These are phyloP conservation scores for Saussurea involucrata DNA, from an alignment of 129 eudicot genomes.

Conservation along the genomic window DNA sequence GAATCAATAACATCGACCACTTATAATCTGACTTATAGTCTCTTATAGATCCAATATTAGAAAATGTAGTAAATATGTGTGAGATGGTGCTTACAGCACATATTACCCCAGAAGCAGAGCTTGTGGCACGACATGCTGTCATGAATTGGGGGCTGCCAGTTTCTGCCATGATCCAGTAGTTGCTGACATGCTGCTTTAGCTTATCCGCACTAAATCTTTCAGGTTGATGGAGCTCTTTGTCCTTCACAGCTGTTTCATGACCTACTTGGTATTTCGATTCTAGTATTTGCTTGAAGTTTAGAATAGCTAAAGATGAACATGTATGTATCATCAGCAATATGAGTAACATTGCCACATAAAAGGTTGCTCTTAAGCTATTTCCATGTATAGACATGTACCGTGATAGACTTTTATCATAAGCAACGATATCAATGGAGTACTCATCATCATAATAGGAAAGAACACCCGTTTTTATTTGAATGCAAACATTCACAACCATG, in stretches of 20 bases:
- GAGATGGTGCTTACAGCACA: neutral
- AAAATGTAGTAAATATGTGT: too few relatives aligned
- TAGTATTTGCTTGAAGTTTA: neutral
- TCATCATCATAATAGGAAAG: too few relatives aligned
- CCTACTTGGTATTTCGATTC: neutral
- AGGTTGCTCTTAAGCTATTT: too few relatives aligned
- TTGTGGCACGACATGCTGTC: conserved; percentile 1
- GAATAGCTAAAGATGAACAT: conserved; percentile 15
- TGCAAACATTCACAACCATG: conserved; percentile 26
- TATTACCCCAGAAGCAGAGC: conserved; percentile 18
- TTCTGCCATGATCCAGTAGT: conserved; percentile 33
- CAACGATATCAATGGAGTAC: neutral
- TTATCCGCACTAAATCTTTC: neutral
- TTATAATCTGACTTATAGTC: neutral
- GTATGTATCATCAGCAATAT: neutral
- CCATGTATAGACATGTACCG: too few relatives aligned
- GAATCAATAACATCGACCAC: neutral
- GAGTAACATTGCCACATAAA: conserved; percentile 7
- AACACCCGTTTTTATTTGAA: neutral
- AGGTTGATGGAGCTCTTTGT: neutral
- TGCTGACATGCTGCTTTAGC: conserved; percentile 10
- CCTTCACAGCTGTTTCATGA: neutral
- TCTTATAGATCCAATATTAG: too few relatives aligned
- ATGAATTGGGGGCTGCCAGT: conserved; percentile 27
- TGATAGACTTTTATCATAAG: neutral